Evolutionary conservation across 176 grass and related monocot genomes (phyloP), one percentile per base, ranked within the genome.

Genomic region (Carex littledalei): DNA sequence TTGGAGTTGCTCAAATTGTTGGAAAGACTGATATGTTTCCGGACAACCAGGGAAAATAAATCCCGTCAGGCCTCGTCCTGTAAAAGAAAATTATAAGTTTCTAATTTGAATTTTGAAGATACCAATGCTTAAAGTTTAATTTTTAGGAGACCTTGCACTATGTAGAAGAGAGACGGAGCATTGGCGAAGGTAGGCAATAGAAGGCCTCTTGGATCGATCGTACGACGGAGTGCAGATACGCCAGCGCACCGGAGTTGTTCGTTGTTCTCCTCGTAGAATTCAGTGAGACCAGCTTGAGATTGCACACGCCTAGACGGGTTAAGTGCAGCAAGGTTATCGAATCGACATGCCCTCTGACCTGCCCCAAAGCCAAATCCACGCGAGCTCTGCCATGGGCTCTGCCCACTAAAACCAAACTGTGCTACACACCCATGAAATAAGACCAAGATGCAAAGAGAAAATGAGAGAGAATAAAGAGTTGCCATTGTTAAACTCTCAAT

Each of bases 1-100:
- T 32, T 16, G 72, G 79, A 84, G 37, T 39, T 12, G 80, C 49
- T 58, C 20, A 29, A 78, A 29, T 9, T 68, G 81, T 32, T 16
- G 72, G 79, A 84, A 60, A 6, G 72, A 87, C 47, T 90, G 88
- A 71, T 70, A 90, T 21, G 88, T 87, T 57, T 79, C 85, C 17
- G 88, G 85, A 49, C 88, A 90, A 8, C 88, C 88, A 26, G 88
- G 88, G 45, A 86, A 61, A 32, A 74, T 16, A 17, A 81, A 31
- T 13, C 84, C 88, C 3, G 35, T 53, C 1, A 87, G 20, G 3
- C 88, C 88, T 45, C 50, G 65, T 17, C 85, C 88, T 90, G 71
- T 31, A 64, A 16, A 50, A 15, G 16, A 10, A 29, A 18, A 58
- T 82, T 39, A 70, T 18, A 41, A 41, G 8, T n/a, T 76, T 39